These are phyloP conservation scores for Daedaleopsis nitida DNA, from an alignment of 768 basidiomycete species.

Conservation along the genomic window DNA sequence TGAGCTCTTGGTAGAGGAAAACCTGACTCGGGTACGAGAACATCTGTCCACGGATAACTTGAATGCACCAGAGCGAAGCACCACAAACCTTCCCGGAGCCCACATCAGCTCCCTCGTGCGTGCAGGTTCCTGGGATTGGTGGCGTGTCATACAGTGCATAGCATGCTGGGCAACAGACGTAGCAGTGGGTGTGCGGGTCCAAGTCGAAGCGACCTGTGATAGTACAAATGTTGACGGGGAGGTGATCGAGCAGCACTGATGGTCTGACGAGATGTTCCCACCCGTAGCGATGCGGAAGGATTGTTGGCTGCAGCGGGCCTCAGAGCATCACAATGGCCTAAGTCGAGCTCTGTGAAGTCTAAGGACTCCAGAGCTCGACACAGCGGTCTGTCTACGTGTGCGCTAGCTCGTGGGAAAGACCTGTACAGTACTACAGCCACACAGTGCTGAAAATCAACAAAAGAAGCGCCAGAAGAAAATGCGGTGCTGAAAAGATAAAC, in stretches of 20 bases:
- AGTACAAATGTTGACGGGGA: slow-evolving; percentile 5
- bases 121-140: background rate
- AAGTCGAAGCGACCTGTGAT: slow-evolving; percentile 1
- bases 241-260: background rate
- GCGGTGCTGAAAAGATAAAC: too few species aligned
- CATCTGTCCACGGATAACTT: background rate
- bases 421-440: too few species aligned
- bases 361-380: too few species aligned
- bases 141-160: background rate
- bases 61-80: background rate
- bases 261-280: background rate
- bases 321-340: background rate
- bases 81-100: background rate
- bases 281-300: background rate
- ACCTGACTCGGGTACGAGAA: background rate
- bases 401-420: too few species aligned
- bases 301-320: background rate
- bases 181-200: background rate
- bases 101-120: background rate
- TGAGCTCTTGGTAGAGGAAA: slow-evolving; percentile 2
- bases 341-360: too few species aligned
- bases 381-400: too few species aligned
- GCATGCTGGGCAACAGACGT: background rate
- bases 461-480: too few species aligned
- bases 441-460: too few species aligned